Evolutionary conservation across 768 basidiomycete species (phyloP), one percentile per base, ranked within the genome.

Genomic region (Russula vinacea): DNA sequence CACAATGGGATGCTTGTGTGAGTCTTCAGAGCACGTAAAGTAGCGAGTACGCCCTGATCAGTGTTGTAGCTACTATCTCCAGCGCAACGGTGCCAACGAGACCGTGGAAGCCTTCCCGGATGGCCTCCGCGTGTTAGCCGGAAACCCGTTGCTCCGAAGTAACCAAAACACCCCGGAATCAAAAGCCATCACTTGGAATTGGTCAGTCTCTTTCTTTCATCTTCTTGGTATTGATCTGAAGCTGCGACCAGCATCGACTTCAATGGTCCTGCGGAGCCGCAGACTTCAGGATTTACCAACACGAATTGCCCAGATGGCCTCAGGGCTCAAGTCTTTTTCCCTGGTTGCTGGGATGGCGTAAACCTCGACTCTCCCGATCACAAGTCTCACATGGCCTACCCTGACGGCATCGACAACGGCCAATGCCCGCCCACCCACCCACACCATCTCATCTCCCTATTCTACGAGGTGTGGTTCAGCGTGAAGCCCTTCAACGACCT

Each of bases 371-470:
- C 73, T 19, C 13, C 72, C 0, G 75, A 78, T 66, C 77, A 78
- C 70, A 74, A 74, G 68, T 73, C 72, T 9, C 78, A 79, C 70
- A 73, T 78, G 70, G 73, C 77, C 1, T 78, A 74, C 69, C 70
- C 62, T 5, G 32, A 33, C 29, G n/a, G 44, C 4, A 9, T 66
- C 17, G 40, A 66, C 45, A 35, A 13, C n/a, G 65, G 65, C 11
- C 3, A 0, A 2, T 66, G 65, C 44, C 65, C 65, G 17, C 11
- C 26, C 11, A 14, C 56, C 7, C 52, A 64, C 7, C 62, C 62
- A 5, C 1, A 79, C 29, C 81, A 78, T 65, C 75, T 83, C 26
- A 69, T 80, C 55, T 78, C 78, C 64, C 68, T 80, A 40, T 81
- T 80, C 60, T 74, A 77, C 62, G 80, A 76, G 69, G 71, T 76